A percentile compares a stretch with the other conserved stretches of the same genome.
Conservation (phyloP, 306 rosid genomes). For the Albizia julibrissin region DNA sequence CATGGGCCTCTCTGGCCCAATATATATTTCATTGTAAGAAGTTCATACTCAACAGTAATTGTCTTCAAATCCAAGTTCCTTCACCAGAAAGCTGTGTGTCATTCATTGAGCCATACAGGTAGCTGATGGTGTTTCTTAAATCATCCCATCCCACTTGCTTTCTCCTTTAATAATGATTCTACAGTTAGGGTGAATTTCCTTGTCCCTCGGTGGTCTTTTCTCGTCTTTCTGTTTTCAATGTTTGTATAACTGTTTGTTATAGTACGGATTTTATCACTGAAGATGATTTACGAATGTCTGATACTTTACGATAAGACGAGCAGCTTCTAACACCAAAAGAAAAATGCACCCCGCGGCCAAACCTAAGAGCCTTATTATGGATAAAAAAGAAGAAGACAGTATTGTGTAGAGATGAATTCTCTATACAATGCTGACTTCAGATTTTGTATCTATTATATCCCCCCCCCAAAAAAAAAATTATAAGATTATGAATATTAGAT, state of each 20-base stretch:
- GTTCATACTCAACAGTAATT: not conserved
- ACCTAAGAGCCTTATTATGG: no score
- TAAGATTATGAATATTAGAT: no score
- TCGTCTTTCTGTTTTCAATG: not conserved
- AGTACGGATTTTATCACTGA: not conserved
- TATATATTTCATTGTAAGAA: not conserved
- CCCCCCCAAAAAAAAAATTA: no score
- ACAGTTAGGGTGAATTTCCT: not conserved
- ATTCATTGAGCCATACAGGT: no score
- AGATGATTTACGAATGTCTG: not conserved
- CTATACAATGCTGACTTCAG: no score
- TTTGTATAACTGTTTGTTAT: not conserved
- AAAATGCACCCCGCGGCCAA: no score
- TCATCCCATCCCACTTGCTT: conserved; percentile 11
- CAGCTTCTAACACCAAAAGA: not conserved
- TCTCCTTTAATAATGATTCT: not conserved
- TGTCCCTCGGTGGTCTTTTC: not conserved
- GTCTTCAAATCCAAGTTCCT: not conserved
- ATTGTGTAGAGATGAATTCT: no score
- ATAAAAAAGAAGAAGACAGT: no score
- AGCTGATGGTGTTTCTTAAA: not conserved
- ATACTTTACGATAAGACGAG: not conserved
- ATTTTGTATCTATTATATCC: no score
- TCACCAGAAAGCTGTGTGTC: not conserved
- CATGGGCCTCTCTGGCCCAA: not conserved